Evolutionary conservation across 768 basidiomycete species (phyloP).

Genomic region (Mycena filopes): DNA sequence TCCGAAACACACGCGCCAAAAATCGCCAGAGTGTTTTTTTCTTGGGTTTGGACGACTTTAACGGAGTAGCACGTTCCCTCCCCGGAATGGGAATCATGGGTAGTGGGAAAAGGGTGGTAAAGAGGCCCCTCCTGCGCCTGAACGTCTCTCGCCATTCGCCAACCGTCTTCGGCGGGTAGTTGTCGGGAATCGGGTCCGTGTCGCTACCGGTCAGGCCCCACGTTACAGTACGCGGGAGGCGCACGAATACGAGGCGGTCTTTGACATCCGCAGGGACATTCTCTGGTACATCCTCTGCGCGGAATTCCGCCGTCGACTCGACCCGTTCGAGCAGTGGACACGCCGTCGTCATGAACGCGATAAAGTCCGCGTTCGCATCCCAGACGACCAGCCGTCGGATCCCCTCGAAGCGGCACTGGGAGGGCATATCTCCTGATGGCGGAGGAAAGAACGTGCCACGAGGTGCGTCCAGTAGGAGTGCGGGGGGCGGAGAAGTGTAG

Average conservation of each 20-base stretch:
- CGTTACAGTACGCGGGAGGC: background rate
- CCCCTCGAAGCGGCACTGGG: background rate
- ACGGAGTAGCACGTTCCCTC: too few relatives aligned
- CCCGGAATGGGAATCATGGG: too few relatives aligned
- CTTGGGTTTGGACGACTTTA: background rate
- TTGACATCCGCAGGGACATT: background rate
- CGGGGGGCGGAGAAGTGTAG: constrained; percentile 3
- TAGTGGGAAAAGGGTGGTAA: too few relatives aligned
- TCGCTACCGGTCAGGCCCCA: constrained; percentile 4
- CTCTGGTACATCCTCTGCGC: background rate
- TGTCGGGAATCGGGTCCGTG: background rate
- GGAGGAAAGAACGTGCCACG: constrained; percentile 5
- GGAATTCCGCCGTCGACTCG: constrained; percentile 7
- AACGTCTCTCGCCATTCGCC: background rate
- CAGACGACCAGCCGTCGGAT: background rate
- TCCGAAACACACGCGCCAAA: background rate
- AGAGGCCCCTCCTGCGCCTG: background rate
- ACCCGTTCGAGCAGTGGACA: background rate
- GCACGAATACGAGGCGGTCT: background rate
- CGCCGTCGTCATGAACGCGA: constrained; percentile 1
- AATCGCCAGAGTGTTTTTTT: background rate
- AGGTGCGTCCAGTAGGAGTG: background rate
- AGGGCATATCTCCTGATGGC: background rate
- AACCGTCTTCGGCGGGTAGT: background rate
- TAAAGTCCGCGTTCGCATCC: background rate